Evolutionary conservation across 2,329 filamentous ascomycete species (phyloP).

Genomic region (Lecanicillium sp.): DNA sequence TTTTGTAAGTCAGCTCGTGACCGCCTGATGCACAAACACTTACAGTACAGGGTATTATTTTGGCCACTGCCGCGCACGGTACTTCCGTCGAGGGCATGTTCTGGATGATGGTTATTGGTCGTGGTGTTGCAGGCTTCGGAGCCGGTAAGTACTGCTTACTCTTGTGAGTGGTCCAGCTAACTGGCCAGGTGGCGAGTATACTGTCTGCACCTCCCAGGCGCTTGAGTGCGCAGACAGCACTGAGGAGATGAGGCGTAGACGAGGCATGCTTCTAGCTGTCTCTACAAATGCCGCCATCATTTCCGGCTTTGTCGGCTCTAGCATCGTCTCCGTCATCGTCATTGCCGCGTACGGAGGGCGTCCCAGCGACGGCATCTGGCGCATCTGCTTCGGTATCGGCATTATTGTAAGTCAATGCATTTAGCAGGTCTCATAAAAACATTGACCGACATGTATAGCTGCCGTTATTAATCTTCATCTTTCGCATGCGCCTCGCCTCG

Average conservation of each 20-base stretch:
- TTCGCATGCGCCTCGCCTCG: conserved; percentile 45
- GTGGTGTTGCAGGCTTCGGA: conserved; percentile 42
- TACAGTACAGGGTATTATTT: conserved; percentile 25
- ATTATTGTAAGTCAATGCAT: conserved; percentile 7
- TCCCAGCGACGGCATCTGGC: conserved; percentile 37
- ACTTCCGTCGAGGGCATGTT: conserved; percentile 38
- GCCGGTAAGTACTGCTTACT: conserved; percentile 18
- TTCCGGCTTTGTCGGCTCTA: conserved; percentile 30
- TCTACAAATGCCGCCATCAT: conserved; percentile 37
- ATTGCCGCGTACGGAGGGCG: conserved; percentile 29
- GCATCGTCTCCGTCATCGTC: conserved; percentile 40
- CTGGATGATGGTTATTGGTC: conserved; percentile 43
- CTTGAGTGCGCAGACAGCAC: conserved; percentile 25
- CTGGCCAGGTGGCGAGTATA: conserved; percentile 21
- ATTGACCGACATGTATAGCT: neutral
- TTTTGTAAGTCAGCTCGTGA: too few species aligned
- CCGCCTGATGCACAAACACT: too few species aligned
- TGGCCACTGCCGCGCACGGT: conserved; percentile 38
- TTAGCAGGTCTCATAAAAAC: neutral
- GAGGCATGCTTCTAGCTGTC: conserved; percentile 28
- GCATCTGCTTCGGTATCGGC: conserved; percentile 26
- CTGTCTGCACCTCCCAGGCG: conserved; percentile 22
- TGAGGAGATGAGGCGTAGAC: conserved; percentile 19
- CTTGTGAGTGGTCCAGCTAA: neutral
- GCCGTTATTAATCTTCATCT: conserved; percentile 47